Percentiles rank a stretch among this genome's conserved stretches.
Evolutionary conservation across 2,329 filamentous ascomycete species (phyloP).

Genomic region (Chaetothyriales sp.): DNA sequence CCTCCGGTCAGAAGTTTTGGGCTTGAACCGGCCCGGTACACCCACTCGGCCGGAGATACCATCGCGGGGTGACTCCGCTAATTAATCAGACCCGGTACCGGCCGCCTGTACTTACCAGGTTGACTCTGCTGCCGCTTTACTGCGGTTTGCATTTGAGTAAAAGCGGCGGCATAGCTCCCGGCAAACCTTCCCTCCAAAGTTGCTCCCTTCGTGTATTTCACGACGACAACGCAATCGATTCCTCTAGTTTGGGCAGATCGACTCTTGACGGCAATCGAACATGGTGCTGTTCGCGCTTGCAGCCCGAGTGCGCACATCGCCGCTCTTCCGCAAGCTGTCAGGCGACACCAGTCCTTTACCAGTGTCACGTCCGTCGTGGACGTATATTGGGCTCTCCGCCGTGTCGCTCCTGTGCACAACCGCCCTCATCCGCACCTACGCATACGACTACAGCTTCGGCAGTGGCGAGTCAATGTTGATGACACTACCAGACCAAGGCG

Average conservation of each 20-base stretch:
- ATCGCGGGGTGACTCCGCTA: no score
- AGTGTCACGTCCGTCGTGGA: not conserved
- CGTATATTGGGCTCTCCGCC: not conserved
- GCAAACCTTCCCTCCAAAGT: no score
- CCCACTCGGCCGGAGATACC: no score
- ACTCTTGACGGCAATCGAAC: not conserved
- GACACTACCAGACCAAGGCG: conserved; percentile 53
- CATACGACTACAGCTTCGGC: not conserved
- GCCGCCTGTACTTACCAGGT: no score
- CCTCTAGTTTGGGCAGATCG: not conserved
- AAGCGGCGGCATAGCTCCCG: no score
- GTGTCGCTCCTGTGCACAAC: not conserved
- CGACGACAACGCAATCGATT: no score
- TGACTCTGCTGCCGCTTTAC: no score
- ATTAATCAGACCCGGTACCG: no score
- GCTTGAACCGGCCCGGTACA: no score
- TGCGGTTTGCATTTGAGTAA: no score
- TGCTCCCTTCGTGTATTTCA: no score
- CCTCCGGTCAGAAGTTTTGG: not conserved
- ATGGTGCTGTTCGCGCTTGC: not conserved
- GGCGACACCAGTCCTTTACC: not conserved
- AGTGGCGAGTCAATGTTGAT: conserved; percentile 76
- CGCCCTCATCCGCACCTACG: not conserved
- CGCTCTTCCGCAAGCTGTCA: not conserved
- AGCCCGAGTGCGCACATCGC: not conserved